A percentile compares a stretch with the other conserved stretches of the same genome.
These are phyloP conservation scores for Amaranthus cruentus DNA, from an alignment of 148 eudicot species.

Conservation along the genomic window DNA sequence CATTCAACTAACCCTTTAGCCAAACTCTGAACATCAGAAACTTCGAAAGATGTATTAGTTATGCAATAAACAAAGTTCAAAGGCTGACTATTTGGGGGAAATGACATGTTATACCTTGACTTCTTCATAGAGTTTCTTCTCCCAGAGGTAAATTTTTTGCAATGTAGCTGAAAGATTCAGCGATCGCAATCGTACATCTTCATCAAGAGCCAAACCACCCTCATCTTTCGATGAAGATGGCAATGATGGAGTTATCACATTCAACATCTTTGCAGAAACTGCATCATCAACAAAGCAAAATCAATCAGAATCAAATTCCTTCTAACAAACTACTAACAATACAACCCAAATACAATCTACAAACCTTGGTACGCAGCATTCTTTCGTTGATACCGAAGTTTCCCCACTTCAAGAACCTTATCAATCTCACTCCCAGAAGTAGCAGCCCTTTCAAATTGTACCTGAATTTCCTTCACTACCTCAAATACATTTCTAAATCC, in stretches of 20 bases:
- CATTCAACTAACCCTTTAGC: not conserved
- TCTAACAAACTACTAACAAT: too few relatives aligned
- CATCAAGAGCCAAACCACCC: conserved; percentile 43
- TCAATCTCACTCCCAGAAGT: conserved; percentile 61
- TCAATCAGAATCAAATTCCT: not conserved
- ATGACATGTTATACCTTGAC: conserved; percentile 55
- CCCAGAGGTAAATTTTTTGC: conserved; percentile 91
- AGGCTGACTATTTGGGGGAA: not conserved
- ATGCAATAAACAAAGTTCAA: not conserved
- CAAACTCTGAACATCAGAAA: not conserved
- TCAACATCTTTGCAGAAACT: conserved; percentile 87
- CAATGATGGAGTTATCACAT: conserved; percentile 55
- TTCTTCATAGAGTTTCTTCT: conserved; percentile 90
- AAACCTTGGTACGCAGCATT: conserved; percentile 62
- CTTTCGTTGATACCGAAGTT: conserved; percentile 56
- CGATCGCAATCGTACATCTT: conserved; percentile 47
- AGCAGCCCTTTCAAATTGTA: conserved; percentile 79
- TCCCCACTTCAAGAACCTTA: conserved; percentile 81
- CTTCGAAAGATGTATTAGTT: conserved; percentile 8
- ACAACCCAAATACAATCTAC: not conserved
- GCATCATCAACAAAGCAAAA: conserved; percentile 18
- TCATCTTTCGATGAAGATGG: conserved; percentile 52
- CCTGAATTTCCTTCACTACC: conserved; percentile 73
- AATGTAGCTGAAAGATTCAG: conserved; percentile 73
- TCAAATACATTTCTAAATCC: conserved; percentile 55